phyloP scores from a whole-genome alignment of 1,284 basidiomycete genomes.

The Mycosarcoma mackinlayi region DNA sequence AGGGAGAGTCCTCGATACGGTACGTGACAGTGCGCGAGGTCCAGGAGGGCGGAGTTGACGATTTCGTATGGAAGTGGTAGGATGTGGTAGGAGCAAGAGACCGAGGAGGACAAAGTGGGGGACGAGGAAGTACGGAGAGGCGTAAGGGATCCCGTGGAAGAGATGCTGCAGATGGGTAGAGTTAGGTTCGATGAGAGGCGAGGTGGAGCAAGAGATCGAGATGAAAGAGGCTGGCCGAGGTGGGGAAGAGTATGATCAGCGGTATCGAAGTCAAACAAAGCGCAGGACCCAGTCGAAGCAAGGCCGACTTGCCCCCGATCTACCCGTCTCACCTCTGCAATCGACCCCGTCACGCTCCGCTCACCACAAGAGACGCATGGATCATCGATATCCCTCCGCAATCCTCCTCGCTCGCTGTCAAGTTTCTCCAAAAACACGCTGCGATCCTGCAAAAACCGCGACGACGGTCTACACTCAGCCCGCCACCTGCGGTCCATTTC shows the following conservation, averaged over 20 bases:
- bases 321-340: slow-evolving; percentile 66
- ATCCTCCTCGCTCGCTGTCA: slow-evolving; percentile 34
- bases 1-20: slow-evolving; percentile 74
- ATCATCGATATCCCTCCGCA: slow-evolving; percentile 78
- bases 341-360: slow-evolving; percentile 67
- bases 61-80: slow-evolving; percentile 76
- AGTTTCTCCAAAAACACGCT: slow-evolving; percentile 40
- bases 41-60: slow-evolving; percentile 76
- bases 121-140: slow-evolving; percentile 12
- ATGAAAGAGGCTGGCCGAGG: no score
- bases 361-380: slow-evolving; percentile 78
- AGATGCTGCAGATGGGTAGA: slow-evolving; percentile 13
- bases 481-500: slow-evolving; percentile 56
- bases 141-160: slow-evolving; percentile 5
- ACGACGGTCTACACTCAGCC: slow-evolving; percentile 41
- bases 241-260: not conserved
- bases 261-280: slow-evolving; percentile 24
- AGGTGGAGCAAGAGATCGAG: slow-evolving; percentile 3
- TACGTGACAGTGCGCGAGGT: slow-evolving; percentile 76
- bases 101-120: slow-evolving; percentile 2
- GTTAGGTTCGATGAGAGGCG: slow-evolving; percentile 27
- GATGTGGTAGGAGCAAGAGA: slow-evolving; percentile 64
- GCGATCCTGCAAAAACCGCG: slow-evolving; percentile 37
- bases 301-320: slow-evolving; percentile 52
- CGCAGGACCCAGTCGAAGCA: slow-evolving; percentile 18